phyloP scores from a whole-genome alignment of 2,329 filamentous ascomycete species.

The Ceratocystis papillata region DNA sequence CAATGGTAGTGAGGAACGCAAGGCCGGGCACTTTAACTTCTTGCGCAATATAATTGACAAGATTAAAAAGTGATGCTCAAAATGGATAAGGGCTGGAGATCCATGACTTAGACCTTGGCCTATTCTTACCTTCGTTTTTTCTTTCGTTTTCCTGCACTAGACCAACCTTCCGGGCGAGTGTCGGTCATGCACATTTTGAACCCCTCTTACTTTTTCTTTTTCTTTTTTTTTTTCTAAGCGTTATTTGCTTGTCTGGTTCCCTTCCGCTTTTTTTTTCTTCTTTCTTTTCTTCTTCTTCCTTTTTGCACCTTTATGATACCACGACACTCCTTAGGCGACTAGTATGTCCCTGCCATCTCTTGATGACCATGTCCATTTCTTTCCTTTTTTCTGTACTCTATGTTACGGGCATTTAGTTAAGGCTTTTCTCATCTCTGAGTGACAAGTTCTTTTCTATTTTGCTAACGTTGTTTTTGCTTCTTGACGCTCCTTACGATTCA shows the following conservation, averaged over 20 bases:
- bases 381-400: not conserved
- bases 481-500: not conserved
- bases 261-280: not conserved
- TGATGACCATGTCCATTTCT: not conserved
- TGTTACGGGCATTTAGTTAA: not conserved
- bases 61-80: slow-evolving; percentile 28
- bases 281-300: too few species aligned
- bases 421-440: not conserved
- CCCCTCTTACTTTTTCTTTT: not conserved
- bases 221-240: not conserved
- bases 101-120: not conserved
- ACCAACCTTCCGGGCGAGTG: not conserved
- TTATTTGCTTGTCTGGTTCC: not conserved
- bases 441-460: not conserved
- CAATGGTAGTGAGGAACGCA: slow-evolving; percentile 37
- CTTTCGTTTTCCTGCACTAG: not conserved
- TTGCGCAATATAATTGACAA: slow-evolving; percentile 41
- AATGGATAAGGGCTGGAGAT: not conserved
- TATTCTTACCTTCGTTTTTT: too few species aligned
- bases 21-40: slow-evolving; percentile 34
- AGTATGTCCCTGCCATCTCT: not conserved
- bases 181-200: not conserved
- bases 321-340: slow-evolving; percentile 10
- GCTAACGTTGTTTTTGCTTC: not conserved
- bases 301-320: slow-evolving; percentile 4